Base-by-base conservation (phyloP, 805 yeast genomes). In the Yarrowia alimentaria region DNA sequence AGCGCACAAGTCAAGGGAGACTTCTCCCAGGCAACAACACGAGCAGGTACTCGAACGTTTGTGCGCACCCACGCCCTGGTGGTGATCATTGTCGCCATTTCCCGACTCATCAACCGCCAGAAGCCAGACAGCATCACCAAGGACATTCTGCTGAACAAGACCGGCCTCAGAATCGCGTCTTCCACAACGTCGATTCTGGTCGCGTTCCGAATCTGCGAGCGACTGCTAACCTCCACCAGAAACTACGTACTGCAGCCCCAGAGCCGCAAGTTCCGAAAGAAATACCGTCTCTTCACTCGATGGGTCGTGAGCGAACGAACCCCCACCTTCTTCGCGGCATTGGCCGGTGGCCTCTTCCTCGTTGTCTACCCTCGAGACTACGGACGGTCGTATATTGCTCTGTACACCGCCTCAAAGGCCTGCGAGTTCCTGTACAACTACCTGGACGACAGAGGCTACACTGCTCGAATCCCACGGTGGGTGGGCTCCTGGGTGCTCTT, bases 401-500 rank as follows among this genome's bases (percentile, higher is more conserved):
- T 70, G 19, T 68, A 64, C 51, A 38, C 59, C 12, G 60, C 63
- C 5, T 55, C 65, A 13, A 60, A 65, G 38, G 64, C 69, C 10
- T 60, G 58, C 8, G 73, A 70, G 55, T 61, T 61, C 54, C 47
- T 59, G 13, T 66, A 63, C 58, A 67, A 68, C 55, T 58, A 56
- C 50, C 57, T 66, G 25, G 67, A 67, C 25, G 69, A 67, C 54
- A 51, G 56, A 20, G 68, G 66, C 6, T 56, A 56, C 49, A 53
- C 67, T 35, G 62, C 61, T 56, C 62, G 64, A 58, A 63, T 57
- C 61, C 67, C 56, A 54, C 67, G 59, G 57, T 64, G 34, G 61
- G 69, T 61, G 42, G 72, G 71, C 3, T 56, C 70, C 11, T 69
- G 73, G 73, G 61, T 51, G 30, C 58, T 70, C 51, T 67, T 70